These are phyloP conservation scores for Torulaspora maleeae DNA, from an alignment of 805 yeast genomes.

Conservation along the genomic window DNA sequence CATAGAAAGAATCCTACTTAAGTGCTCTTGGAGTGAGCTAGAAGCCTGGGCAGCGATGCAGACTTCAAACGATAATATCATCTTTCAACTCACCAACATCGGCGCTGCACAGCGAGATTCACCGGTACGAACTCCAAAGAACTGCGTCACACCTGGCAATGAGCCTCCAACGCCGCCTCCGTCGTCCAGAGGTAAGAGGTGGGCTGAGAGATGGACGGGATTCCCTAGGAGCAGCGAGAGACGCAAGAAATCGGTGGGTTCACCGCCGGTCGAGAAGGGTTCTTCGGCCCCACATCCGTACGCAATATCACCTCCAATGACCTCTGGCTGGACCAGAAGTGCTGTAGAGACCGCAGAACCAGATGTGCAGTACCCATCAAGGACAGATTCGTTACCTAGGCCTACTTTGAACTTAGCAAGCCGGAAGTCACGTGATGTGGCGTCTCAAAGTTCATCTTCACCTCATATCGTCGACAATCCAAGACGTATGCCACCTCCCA, in stretches of 20 bases:
- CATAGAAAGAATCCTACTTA: neutral
- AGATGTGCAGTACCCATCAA: slow-evolving; percentile 14
- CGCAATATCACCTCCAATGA: slow-evolving; percentile 5
- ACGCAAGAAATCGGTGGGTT: slow-evolving; percentile 12
- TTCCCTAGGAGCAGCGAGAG: slow-evolving; percentile 16
- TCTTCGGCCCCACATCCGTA: neutral
- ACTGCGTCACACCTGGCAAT: slow-evolving; percentile 2
- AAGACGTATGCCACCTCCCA: slow-evolving; percentile 12
- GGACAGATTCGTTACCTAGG: slow-evolving; percentile 31
- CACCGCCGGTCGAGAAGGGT: neutral
- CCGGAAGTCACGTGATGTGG: neutral
- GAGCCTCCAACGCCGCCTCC: slow-evolving; percentile 16
- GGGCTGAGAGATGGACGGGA: slow-evolving; percentile 26
- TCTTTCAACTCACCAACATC: slow-evolving; percentile 17
- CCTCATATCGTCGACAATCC: neutral
- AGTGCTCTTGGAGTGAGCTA: neutral
- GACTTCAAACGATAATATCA: slow-evolving; percentile 11
- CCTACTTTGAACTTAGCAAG: slow-evolving; percentile 15
- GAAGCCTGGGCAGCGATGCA: slow-evolving; percentile 3
- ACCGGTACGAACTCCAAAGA: slow-evolving; percentile 13
- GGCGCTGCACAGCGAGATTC: slow-evolving; percentile 13
- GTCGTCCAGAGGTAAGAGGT: slow-evolving; percentile 22
- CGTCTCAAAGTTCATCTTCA: neutral
- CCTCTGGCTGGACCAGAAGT: neutral
- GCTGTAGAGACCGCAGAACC: slow-evolving; percentile 6